Evolutionary conservation across 176 grass and related monocot genomes (phyloP).

Genomic region (Musa schizocarpa): DNA sequence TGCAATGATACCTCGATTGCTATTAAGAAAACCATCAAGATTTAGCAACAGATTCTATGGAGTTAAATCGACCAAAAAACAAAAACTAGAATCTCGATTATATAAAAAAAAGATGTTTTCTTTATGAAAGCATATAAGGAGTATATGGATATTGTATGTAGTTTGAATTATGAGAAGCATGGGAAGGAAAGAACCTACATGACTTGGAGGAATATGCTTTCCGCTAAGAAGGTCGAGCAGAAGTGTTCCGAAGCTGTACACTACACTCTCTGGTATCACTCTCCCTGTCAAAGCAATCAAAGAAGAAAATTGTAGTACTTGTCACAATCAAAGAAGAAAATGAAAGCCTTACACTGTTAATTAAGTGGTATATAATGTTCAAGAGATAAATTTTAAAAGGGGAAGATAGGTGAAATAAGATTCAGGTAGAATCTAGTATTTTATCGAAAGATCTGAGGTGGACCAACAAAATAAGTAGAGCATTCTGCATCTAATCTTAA

Average conservation of each 20-base stretch:
- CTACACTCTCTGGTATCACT: slow-evolving; percentile 81
- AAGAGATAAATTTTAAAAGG: neutral
- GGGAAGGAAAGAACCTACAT: slow-evolving; percentile 40
- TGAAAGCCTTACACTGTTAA: neutral
- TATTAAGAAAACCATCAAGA: neutral
- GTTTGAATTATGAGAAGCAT: neutral
- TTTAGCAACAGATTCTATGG: neutral
- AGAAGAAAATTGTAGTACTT: neutral
- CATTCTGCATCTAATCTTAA: neutral
- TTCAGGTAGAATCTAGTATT: neutral
- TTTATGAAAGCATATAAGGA: neutral
- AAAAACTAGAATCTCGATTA: neutral
- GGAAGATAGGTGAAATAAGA: neutral
- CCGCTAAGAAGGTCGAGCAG: slow-evolving; percentile 94
- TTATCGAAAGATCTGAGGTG: neutral
- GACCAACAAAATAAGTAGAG: neutral
- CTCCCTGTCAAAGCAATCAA: slow-evolving; percentile 45
- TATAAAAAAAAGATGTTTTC: neutral
- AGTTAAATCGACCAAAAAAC: neutral
- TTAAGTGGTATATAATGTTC: neutral
- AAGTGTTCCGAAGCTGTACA: slow-evolving; percentile 83
- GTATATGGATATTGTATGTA: neutral
- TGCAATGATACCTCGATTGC: neutral
- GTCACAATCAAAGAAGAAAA: neutral
- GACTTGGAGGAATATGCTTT: slow-evolving; percentile 86